These are phyloP conservation scores for Mycena amicta DNA, from an alignment of 768 basidiomycete species.

Conservation along the genomic window DNA sequence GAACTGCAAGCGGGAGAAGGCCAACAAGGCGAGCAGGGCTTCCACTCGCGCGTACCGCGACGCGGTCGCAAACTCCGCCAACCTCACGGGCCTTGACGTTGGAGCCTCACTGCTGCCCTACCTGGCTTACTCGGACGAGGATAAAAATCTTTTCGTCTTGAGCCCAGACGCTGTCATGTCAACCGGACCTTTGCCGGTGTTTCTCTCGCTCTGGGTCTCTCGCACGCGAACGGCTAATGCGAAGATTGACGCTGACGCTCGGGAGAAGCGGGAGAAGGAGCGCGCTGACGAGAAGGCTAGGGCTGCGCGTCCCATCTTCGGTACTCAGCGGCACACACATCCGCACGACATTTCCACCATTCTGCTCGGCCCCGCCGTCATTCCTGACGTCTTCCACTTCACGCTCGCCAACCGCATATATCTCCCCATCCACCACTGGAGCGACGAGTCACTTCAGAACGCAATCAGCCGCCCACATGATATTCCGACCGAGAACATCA, in stretches of 20 bases:
- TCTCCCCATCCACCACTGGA: conserved; percentile 3
- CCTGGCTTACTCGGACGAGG: conserved; percentile 1
- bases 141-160: conserved; percentile 6
- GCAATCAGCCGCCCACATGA: neutral
- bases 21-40: conserved; percentile 1
- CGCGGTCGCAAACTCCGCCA: neutral
- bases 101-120: neutral
- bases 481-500: conserved; percentile 3
- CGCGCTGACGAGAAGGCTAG: neutral
- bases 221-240: neutral
- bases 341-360: neutral
- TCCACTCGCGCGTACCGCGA: neutral
- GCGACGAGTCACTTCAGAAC: neutral
- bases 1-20: neutral
- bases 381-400: neutral
- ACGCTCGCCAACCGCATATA: neutral
- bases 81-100: neutral
- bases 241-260: neutral
- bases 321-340: no score
- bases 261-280: neutral
- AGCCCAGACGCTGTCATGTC: conserved; percentile 1
- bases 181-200: neutral
- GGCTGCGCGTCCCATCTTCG: neutral
- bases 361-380: neutral
- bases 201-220: neutral